Conservation (phyloP, 495 filamentous ascomycete genomes). For the Cryomyces minteri region DNA sequence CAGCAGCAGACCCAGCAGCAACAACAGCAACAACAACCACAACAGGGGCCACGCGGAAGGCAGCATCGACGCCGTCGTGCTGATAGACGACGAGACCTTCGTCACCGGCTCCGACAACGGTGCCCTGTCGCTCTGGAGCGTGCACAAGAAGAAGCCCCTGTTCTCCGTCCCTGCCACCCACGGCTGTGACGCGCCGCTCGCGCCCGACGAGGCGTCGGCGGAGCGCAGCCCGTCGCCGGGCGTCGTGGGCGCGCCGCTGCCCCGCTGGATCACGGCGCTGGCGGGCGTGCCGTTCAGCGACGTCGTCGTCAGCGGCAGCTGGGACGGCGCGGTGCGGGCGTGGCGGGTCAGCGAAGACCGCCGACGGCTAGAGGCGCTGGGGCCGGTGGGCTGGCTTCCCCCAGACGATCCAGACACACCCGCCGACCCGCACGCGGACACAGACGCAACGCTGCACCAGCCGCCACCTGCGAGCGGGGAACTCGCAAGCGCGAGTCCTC, state of each 20-base stretch:
- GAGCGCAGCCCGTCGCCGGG: constrained; percentile 31
- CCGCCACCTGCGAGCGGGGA: background rate
- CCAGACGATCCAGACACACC: background rate
- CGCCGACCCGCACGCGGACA: background rate
- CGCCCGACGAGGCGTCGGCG: constrained; percentile 46
- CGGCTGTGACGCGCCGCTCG: constrained; percentile 53
- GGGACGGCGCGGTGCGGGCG: constrained; percentile 76
- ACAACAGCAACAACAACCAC: constrained; percentile 3
- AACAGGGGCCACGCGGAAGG: constrained; percentile 49
- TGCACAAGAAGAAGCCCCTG: constrained; percentile 92
- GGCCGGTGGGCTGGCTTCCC: constrained; percentile 34
- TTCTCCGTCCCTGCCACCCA: constrained; percentile 64
- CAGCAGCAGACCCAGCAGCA: constrained; percentile 5
- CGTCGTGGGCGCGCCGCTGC: constrained; percentile 35
- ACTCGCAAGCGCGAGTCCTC: constrained; percentile 1
- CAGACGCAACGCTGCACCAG: background rate
- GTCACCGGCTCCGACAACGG: constrained; percentile 89
- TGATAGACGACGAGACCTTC: constrained; percentile 78
- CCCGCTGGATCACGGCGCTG: constrained; percentile 78
- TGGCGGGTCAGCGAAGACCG: constrained; percentile 77
- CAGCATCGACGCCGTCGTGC: constrained; percentile 74
- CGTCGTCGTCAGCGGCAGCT: constrained; percentile 73
- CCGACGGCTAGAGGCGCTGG: constrained; percentile 51
- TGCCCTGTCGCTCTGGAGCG: constrained; percentile 63
- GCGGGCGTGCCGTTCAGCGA: constrained; percentile 74